phyloP scores from a whole-genome alignment of 2,329 filamentous ascomycete species.

The Aquanectria penicillioides region DNA sequence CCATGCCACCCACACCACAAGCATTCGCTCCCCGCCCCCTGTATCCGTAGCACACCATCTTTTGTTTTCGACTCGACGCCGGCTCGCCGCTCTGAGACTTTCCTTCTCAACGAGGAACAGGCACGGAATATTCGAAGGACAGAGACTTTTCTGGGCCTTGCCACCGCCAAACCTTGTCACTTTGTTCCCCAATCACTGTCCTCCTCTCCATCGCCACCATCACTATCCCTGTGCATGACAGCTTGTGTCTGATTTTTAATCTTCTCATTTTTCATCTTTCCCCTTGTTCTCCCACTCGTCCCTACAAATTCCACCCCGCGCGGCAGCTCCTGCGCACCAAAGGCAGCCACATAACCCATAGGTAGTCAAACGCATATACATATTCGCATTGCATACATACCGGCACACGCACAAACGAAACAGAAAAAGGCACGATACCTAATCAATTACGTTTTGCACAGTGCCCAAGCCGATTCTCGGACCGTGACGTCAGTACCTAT shows the following conservation, averaged over 20 bases:
- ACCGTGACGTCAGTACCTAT: constrained; percentile 26
- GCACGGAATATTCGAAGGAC: too few species aligned
- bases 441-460: constrained; percentile 1
- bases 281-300: neutral
- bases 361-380: neutral
- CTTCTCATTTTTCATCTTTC: neutral
- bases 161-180: neutral
- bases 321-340: too few species aligned
- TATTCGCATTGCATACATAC: neutral
- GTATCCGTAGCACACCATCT: too few species aligned
- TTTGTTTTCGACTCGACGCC: too few species aligned
- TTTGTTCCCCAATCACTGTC: too few species aligned
- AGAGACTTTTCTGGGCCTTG: too few species aligned
- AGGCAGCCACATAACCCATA: neutral
- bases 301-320: too few species aligned
- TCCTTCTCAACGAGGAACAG: too few species aligned
- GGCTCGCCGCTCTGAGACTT: too few species aligned
- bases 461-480: constrained; percentile 9
- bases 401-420: neutral
- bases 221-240: neutral
- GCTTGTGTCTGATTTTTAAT: neutral
- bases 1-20: too few species aligned
- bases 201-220: neutral
- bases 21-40: too few species aligned
- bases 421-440: neutral